These are phyloP conservation scores for Leishmania arabica DNA, from an alignment of 208 protist genomes.

Conservation along the genomic window DNA sequence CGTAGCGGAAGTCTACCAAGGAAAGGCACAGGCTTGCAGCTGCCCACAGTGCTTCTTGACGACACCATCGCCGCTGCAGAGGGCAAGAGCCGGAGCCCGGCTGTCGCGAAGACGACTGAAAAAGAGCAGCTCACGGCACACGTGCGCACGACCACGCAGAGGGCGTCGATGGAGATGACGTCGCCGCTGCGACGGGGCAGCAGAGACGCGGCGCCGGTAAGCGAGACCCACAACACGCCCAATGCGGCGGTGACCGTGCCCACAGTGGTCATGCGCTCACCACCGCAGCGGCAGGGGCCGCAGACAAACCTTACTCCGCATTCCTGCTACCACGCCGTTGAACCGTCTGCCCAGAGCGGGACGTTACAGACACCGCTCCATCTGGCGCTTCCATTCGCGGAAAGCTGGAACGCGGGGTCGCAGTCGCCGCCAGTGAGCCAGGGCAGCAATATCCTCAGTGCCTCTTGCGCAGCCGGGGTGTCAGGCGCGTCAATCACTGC, in stretches of 20 bases:
- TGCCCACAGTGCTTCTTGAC: conserved; percentile 18
- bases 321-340: neutral
- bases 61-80: neutral
- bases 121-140: conserved; percentile 12
- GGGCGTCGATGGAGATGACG: conserved; percentile 1
- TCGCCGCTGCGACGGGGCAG: neutral
- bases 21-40: conserved; percentile 11
- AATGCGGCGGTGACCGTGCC: neutral
- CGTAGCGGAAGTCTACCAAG: neutral
- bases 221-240: neutral
- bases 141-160: conserved; percentile 1
- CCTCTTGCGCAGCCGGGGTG: neutral
- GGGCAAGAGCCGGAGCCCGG: neutral
- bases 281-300: neutral
- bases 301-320: neutral
- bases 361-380: neutral
- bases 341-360: neutral
- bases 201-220: neutral
- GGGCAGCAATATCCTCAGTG: conserved; percentile 4
- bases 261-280: neutral
- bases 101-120: neutral
- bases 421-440: neutral
- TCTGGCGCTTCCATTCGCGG: neutral
- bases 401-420: neutral
- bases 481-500: neutral